Evolutionary conservation across 768 basidiomycete genomes (phyloP).

Genomic region (Porpolomopsis calyptriformis): DNA sequence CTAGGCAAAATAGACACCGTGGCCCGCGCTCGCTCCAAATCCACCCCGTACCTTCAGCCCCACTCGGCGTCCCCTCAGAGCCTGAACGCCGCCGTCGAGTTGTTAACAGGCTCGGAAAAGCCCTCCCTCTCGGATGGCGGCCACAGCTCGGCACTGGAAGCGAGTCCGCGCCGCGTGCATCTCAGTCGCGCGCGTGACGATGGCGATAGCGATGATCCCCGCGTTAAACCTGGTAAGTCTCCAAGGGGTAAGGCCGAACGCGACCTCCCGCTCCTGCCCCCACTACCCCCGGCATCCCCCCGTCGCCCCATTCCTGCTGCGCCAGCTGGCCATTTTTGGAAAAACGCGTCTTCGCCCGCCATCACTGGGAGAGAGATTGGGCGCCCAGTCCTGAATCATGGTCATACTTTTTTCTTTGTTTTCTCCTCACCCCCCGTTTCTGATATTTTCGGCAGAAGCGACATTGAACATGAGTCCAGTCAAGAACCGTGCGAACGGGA

Average conservation of each 20-base stretch:
- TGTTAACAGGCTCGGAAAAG: constrained; percentile 31
- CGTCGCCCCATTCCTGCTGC: constrained; percentile 32
- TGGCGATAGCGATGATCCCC: no score
- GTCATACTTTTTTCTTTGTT: constrained; percentile 36
- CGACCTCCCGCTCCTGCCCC: no score
- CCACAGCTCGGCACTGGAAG: constrained; percentile 9
- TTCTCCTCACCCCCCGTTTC: constrained; percentile 3
- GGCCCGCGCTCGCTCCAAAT: constrained; percentile 41
- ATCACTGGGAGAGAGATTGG: constrained; percentile 60
- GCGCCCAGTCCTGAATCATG: constrained; percentile 56
- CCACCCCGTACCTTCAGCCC: constrained; percentile 44
- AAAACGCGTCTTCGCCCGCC: constrained; percentile 28
- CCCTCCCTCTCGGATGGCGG: constrained; percentile 5
- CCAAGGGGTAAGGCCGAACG: no score
- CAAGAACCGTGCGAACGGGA: constrained; percentile 47
- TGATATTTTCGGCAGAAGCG: constrained; percentile 36
- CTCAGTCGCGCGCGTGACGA: no score
- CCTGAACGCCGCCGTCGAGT: constrained; percentile 60
- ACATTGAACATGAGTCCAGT: constrained; percentile 68
- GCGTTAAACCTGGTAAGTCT: no score
- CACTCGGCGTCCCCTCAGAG: constrained; percentile 56
- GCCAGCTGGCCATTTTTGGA: constrained; percentile 24
- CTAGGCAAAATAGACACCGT: constrained; percentile 24
- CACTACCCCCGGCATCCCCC: constrained; percentile 31
- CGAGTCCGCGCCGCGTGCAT: constrained; percentile 8